phyloP scores from a whole-genome alignment of 2,329 filamentous ascomycete genomes.

The Calonectria henricotiae region DNA sequence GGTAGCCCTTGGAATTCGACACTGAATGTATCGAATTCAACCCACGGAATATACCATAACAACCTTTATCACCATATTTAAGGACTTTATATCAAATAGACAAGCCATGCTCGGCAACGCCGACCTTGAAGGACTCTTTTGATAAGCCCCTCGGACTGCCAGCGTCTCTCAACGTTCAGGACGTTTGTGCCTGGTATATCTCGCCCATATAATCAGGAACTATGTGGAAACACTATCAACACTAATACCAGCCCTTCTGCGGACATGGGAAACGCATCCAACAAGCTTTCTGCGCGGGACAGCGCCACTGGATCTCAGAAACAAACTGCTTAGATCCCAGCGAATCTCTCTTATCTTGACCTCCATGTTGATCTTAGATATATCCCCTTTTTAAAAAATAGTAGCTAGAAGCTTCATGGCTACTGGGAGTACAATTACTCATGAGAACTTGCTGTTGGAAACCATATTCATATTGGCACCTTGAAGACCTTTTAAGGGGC shows the following conservation, averaged over 20 bases:
- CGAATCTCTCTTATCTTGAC: background rate
- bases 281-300: background rate
- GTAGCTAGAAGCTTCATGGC: background rate
- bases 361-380: background rate
- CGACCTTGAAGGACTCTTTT: slow-evolving; percentile 89
- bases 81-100: slow-evolving; percentile 87
- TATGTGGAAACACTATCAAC: background rate
- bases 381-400: too few species aligned
- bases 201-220: background rate
- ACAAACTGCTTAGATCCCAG: background rate
- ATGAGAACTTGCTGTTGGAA: background rate
- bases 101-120: slow-evolving; percentile 90
- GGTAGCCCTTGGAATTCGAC: too few species aligned
- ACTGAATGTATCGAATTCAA: too few species aligned
- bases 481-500: background rate
- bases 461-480: background rate
- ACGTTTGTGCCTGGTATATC: background rate
- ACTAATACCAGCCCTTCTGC: background rate
- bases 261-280: background rate
- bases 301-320: background rate
- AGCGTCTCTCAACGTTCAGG: slow-evolving; percentile 60
- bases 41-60: too few species aligned
- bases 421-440: background rate
- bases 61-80: slow-evolving; percentile 83
- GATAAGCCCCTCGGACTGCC: slow-evolving; percentile 82